These are phyloP conservation scores for Candida succiphila DNA, from an alignment of 805 yeast genomes.

Conservation along the genomic window DNA sequence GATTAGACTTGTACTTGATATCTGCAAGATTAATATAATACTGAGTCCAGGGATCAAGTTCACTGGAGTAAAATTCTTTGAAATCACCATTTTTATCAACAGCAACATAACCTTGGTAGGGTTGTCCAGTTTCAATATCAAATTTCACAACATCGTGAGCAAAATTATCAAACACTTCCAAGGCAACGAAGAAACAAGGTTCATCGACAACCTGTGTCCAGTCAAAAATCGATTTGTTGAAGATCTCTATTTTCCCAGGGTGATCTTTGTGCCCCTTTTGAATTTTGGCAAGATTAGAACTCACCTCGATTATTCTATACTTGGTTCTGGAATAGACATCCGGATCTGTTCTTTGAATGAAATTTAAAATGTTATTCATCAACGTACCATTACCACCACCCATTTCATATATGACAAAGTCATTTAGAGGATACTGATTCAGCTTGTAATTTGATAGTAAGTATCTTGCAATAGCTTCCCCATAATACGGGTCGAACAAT, in stretches of 20 bases:
- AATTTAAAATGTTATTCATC: conserved; percentile 67
- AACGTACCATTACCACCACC: conserved; percentile 89
- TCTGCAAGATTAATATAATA: conserved; percentile 48
- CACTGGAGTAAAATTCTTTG: conserved; percentile 59
- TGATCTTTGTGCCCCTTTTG: conserved; percentile 41
- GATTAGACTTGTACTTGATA: conserved; percentile 35
- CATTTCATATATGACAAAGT: conserved; percentile 71
- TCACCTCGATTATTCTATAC: conserved; percentile 67
- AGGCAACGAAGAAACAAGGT: conserved; percentile 69
- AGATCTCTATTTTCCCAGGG: conserved; percentile 45
- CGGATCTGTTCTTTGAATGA: conserved; percentile 50
- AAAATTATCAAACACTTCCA: conserved; percentile 79
- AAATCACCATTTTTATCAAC: conserved; percentile 68
- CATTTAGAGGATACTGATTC: conserved; percentile 58
- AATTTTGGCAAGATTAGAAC: conserved; percentile 48
- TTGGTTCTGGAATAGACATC: conserved; percentile 61
- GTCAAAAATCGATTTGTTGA: conserved; percentile 67
- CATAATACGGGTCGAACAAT: conserved; percentile 74
- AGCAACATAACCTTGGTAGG: conserved; percentile 70
- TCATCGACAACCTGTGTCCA: conserved; percentile 54
- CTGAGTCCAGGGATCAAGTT: conserved; percentile 45
- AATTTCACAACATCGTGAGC: conserved; percentile 76
- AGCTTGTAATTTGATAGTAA: conserved; percentile 61
- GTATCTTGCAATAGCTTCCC: conserved; percentile 78
- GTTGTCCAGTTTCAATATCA: conserved; percentile 55